Evolutionary conservation across 371 early-diverging fungal genomes (phyloP).

Genomic region (Lichtheimia ornata): DNA sequence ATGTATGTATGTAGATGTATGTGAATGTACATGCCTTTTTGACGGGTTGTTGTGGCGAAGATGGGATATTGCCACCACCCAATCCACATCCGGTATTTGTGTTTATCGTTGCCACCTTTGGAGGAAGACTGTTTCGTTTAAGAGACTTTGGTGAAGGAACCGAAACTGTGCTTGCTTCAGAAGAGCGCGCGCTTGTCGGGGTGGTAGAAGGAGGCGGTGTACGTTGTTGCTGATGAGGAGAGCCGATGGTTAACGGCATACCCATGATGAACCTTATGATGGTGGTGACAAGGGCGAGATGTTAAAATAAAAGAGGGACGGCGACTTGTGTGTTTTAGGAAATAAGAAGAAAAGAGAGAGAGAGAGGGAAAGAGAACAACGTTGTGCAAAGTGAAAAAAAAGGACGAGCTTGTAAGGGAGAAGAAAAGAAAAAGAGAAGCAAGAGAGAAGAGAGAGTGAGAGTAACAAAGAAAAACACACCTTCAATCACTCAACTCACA

Average conservation of each 20-base stretch:
- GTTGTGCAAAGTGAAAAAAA: constrained; percentile 7
- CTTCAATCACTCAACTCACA: too few species aligned
- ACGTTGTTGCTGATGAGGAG: constrained; percentile 8
- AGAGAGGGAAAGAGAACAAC: constrained; percentile 2
- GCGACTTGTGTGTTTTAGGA: background rate
- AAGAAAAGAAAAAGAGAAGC: background rate
- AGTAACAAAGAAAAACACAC: too few species aligned
- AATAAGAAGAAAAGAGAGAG: constrained; percentile 6
- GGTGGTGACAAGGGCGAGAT: background rate
- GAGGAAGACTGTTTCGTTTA: constrained; percentile 4
- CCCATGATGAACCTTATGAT: constrained; percentile 7
- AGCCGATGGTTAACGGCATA: constrained; percentile 3
- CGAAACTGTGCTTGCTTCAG: constrained; percentile 5
- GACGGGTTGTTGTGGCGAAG: background rate
- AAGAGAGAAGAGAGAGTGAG: background rate
- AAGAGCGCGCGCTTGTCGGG: constrained; percentile 13
- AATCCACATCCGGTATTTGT: background rate
- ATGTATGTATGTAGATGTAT: background rate
- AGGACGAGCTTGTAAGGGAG: constrained; percentile 5
- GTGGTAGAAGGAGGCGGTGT: constrained; percentile 12
- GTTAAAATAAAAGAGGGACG: constrained; percentile 1
- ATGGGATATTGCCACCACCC: too few species aligned
- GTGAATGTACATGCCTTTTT: background rate
- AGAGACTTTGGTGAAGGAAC: constrained; percentile 11
- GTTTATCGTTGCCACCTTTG: background rate